Percentiles rank a stretch among this genome's conserved stretches.
Conservation (phyloP, 2,329 filamentous ascomycete species). For the Beauveria caledonica region DNA sequence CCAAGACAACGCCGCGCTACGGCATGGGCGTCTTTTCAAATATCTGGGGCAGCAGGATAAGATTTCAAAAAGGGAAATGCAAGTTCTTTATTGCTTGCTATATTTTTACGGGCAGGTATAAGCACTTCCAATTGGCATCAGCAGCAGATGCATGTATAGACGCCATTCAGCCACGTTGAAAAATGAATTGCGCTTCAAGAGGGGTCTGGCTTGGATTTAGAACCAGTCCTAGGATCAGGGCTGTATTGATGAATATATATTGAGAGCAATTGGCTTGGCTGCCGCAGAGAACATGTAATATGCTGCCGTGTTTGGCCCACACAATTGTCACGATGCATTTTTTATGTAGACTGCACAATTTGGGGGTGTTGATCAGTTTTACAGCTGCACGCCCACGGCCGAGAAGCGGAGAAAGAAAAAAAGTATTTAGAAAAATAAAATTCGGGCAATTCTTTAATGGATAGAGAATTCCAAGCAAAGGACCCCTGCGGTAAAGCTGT, state of each 20-base stretch:
- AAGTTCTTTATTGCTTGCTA: too few species aligned
- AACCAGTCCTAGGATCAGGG: neutral
- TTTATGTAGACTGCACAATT: neutral
- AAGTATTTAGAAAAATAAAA: too few species aligned
- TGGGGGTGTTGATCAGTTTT: neutral
- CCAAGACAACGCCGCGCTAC: too few species aligned
- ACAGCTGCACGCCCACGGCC: neutral
- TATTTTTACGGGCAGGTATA: neutral
- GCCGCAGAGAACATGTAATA: neutral
- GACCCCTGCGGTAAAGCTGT: neutral
- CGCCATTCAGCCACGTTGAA: neutral
- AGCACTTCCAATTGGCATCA: neutral
- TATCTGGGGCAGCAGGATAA: too few species aligned
- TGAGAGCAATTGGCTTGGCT: neutral
- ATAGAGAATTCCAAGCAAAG: neutral
- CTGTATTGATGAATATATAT: neutral
- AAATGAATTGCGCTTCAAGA: neutral
- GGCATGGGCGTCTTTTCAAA: too few species aligned
- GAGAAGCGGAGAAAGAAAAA: neutral
- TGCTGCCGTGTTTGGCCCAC: neutral
- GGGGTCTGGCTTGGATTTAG: too few species aligned
- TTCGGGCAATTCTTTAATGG: neutral
- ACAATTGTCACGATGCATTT: neutral
- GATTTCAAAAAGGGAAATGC: too few species aligned
- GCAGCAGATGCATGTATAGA: neutral